Percentiles rank a stretch among this genome's conserved stretches.
phyloP scores from a whole-genome alignment of 2,329 filamentous ascomycete genomes.

The Colletotrichum destructivum region DNA sequence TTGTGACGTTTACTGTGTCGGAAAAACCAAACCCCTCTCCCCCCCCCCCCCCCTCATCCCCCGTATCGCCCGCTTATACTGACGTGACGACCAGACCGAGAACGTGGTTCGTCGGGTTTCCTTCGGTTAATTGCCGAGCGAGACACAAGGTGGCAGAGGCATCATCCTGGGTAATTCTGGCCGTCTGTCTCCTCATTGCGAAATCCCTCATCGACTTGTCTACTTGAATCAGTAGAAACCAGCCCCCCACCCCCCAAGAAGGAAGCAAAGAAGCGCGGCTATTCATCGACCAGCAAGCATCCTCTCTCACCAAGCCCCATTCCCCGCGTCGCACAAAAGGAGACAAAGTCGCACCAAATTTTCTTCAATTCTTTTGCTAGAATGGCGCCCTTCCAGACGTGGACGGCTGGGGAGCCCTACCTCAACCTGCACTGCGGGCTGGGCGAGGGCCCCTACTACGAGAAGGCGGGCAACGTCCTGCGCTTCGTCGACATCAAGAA shows the following conservation, averaged over 20 bases:
- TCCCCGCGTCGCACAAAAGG: neutral
- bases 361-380: no score
- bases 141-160: constrained; percentile 12
- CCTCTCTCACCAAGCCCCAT: no score
- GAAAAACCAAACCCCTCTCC: neutral
- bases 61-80: neutral
- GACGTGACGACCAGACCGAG: constrained; percentile 17
- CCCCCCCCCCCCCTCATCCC: neutral
- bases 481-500: constrained; percentile 89
- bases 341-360: neutral
- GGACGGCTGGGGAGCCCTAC: constrained; percentile 68
- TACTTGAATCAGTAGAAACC: no score
- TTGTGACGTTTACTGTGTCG: neutral
- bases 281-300: neutral
- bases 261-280: no score
- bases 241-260: no score
- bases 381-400: constrained; percentile 62
- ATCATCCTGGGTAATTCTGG: constrained; percentile 3
- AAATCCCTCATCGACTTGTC: constrained; percentile 16
- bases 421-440: constrained; percentile 76
- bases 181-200: constrained; percentile 22
- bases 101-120: constrained; percentile 27
- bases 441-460: constrained; percentile 83
- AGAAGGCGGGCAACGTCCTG: constrained; percentile 74
- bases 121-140: constrained; percentile 35